These are phyloP conservation scores for Boletus speciosus DNA, from an alignment of 768 basidiomycete genomes.

Conservation along the genomic window DNA sequence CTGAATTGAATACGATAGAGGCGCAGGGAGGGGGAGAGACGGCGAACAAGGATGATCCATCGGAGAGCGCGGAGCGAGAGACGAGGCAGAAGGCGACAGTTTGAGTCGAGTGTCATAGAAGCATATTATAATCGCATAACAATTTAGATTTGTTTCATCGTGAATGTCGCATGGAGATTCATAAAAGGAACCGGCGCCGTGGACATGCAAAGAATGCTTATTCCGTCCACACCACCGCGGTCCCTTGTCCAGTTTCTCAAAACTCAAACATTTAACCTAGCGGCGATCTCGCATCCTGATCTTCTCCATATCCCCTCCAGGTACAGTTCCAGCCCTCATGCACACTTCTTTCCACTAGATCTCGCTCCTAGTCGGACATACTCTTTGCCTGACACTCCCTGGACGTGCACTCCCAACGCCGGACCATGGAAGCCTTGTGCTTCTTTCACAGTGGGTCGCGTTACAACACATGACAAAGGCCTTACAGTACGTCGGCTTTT, in stretches of 20 bases:
- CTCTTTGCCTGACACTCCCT: conserved; percentile 9
- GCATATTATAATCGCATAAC: conserved; percentile 18
- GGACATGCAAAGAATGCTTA: conserved; percentile 7
- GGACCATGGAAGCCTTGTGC: conserved; percentile 17
- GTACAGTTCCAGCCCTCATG: conserved; percentile 12
- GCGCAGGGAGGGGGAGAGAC: conserved; percentile 17
- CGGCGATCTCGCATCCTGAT: conserved; percentile 30
- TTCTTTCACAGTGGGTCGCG: conserved; percentile 23
- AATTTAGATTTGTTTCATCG: conserved; percentile 17
- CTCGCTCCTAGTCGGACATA: conserved; percentile 13
- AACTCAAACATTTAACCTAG: conserved; percentile 22
- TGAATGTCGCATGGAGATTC: conserved; percentile 18
- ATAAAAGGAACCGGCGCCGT: conserved; percentile 10
- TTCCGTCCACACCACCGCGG: conserved; percentile 15
- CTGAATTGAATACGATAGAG: conserved; percentile 31
- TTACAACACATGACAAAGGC: conserved; percentile 28
- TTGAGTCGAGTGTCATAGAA: conserved; percentile 35
- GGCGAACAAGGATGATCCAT: conserved; percentile 31
- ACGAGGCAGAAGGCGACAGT: conserved; percentile 50
- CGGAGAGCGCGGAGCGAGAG: conserved; percentile 41
- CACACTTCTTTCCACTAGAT: conserved; percentile 9
- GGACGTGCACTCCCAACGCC: not conserved
- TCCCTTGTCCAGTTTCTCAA: conserved; percentile 5
- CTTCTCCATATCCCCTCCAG: conserved; percentile 13
- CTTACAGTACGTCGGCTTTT: conserved; percentile 22